Base-by-base conservation (phyloP, 371 early-diverging fungal genomes). In the Lichtheimia ramosa region DNA sequence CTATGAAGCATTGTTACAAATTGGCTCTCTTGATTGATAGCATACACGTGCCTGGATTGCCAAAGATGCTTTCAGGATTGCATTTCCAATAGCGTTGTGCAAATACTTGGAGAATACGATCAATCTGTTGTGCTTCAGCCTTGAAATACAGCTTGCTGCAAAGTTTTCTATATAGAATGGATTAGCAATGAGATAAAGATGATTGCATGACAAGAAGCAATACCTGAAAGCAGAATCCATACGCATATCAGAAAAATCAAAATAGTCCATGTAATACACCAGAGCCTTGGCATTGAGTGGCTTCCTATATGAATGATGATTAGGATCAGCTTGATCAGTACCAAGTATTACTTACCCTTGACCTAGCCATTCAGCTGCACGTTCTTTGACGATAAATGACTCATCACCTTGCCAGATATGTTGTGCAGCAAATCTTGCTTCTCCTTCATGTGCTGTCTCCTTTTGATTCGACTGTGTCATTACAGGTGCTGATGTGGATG, bases 111-210 rank as follows among this genome's bases (percentile, higher is more conserved):
- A 96, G 64, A 43, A 95, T 86, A 7, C 96, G 82, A 71, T 94
- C 95, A 42, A 95, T 87, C 49, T 88, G 84, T 71, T 97, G 97
- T 7, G 96, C 88, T 71, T 97, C 97, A 12, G 93, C 97, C 51
- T 89, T 90, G 61, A 97, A 76, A 27, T 87, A 86, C 4, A 96
- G 74, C 24, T 89, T 87, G 18, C 79, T 76, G 60, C 94, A 93
- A 34, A 96, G 71, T 94, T 68, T 93, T 91, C 15, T 46, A 18
- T 10, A 46, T n/a, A 43, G 46, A 46, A 8, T 34, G n/a, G 14
- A 8, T 46, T 46, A 7, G 14, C 46, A 0, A 46, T 46, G 34
- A 34, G 34, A 34, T 34, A 10, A 34, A 0, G 10, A 1, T 34
- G 34, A 25, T 21, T 46, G 6, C 46, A 18, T n/a, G 43, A 43